Base-by-base conservation (phyloP, 139 green algal species). In the Chlorella sp. region DNA sequence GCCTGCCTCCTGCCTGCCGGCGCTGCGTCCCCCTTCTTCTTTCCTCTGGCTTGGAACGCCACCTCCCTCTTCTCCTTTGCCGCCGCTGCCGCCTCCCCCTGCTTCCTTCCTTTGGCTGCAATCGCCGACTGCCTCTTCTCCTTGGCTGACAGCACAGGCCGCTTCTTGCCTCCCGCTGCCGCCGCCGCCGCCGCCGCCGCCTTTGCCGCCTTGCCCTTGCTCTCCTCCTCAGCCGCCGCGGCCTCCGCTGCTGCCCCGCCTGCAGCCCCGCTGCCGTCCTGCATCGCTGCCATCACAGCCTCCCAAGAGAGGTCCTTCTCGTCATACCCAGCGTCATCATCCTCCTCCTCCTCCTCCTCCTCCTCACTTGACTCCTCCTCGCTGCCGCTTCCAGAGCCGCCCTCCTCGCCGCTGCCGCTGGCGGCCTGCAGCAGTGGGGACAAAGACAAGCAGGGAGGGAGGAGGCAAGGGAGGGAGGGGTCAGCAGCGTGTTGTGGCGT, bases 291-390 rank as follows among this genome's bases (percentile, higher is more conserved):
- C 92, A 99, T 93, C 21, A 99, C 96, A 16, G 96, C 96, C 92
- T 99, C 97, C 96, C 96, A 99, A 0, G 93, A 96, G 28, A 99
- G 94, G 16, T 95, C 97, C 3, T 88, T 92, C 0, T 96, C 94
- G 32, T 95, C 95, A 77, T 98, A 97, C 4, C 96, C 96, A 60
- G 96, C 95, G 76, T 94, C 92, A 34, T 85, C 93, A 68, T 87
- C 86, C 19, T 93, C 90, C 4, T 92, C 93, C 11, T 71, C 64
- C 21, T 28, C 22, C 64, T 71, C 64, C 11, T 71, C 64, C 21
- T 28, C 22, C 64, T 71, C 64, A 14, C 64, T 71, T 57, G 48
- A 28, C 64, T 14, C 21, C 64, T 93, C 92, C 26, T 92, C 92
- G 75, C 87, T 85, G 88, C 87, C 21, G 37, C 78, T 53, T 66